Percentiles rank a stretch among this genome's conserved stretches.
Evolutionary conservation across 139 green algal genomes (phyloP).

Genomic region (Monoraphidium neglectum): DNA sequence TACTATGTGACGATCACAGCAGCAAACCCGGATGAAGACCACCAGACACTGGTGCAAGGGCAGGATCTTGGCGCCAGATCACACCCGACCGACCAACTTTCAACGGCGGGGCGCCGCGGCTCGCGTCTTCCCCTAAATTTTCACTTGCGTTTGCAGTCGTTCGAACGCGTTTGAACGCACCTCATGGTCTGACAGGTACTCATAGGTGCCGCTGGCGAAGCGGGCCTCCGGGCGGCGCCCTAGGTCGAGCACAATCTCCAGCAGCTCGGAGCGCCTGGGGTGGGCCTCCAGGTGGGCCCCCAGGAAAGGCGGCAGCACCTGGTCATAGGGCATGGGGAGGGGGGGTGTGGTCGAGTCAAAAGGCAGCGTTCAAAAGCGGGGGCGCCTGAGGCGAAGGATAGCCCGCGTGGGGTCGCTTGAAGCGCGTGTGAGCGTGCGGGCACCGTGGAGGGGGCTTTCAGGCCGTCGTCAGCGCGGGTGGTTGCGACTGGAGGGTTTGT

Average conservation of each 20-base stretch:
- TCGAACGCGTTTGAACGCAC: no score
- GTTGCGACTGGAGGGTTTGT: no score
- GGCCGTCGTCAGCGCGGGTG: no score
- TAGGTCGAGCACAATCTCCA: conserved; percentile 91
- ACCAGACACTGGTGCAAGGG: not conserved
- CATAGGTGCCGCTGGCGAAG: conserved; percentile 53
- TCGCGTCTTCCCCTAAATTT: no score
- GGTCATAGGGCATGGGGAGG: not conserved
- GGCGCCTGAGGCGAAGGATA: no score
- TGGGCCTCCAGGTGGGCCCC: conserved; percentile 68
- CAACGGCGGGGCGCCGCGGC: no score
- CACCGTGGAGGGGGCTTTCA: not conserved
- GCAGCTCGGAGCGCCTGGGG: conserved; percentile 60
- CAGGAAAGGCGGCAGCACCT: conserved; percentile 82
- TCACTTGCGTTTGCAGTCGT: no score
- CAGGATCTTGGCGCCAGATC: not conserved
- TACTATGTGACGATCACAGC: not conserved
- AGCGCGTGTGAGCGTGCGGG: not conserved
- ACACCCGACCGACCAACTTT: not conserved
- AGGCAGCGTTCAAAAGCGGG: not conserved
- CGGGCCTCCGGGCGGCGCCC: conserved; percentile 72
- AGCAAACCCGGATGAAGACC: not conserved
- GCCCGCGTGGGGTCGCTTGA: no score
- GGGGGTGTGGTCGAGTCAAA: not conserved
- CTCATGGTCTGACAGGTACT: conserved; percentile 50